Conservation (phyloP, 371 early-diverging fungal species). For the Synchytrium microbalum region DNA sequence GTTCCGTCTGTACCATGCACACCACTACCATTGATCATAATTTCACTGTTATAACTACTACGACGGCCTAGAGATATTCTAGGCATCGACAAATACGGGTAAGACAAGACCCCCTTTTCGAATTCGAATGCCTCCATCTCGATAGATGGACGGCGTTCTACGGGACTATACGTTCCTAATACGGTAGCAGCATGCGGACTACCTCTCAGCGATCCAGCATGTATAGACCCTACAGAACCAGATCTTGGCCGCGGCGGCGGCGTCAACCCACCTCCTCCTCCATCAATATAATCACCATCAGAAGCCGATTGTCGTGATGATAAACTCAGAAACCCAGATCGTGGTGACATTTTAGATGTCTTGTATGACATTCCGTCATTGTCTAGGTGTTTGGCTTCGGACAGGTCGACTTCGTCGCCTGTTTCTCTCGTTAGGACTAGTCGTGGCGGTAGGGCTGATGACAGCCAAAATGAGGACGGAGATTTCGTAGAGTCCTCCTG, state of each 20-base stretch:
- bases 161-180: not conserved
- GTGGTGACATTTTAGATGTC: no score
- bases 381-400: no score
- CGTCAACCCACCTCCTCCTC: not conserved
- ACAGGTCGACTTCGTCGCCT: not conserved
- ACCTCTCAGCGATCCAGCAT: not conserved
- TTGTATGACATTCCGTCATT: no score
- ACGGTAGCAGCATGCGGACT: not conserved
- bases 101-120: not conserved
- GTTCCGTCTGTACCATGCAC: not conserved
- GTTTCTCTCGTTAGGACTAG: not conserved
- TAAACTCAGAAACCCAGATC: no score
- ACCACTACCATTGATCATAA: not conserved
- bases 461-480: slow-evolving; percentile 1
- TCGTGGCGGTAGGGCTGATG: not conserved
- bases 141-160: not conserved
- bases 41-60: not conserved
- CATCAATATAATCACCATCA: no score
- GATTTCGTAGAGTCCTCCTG: not conserved
- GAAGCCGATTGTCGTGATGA: no score
- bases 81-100: not conserved
- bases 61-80: not conserved
- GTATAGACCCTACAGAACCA: not conserved
- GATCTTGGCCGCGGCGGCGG: not conserved
- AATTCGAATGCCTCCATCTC: not conserved